Evolutionary conservation across 106 monocot genomes (phyloP), one percentile per base, ranked within the genome.

Genomic region (Ottelia alismoides): DNA sequence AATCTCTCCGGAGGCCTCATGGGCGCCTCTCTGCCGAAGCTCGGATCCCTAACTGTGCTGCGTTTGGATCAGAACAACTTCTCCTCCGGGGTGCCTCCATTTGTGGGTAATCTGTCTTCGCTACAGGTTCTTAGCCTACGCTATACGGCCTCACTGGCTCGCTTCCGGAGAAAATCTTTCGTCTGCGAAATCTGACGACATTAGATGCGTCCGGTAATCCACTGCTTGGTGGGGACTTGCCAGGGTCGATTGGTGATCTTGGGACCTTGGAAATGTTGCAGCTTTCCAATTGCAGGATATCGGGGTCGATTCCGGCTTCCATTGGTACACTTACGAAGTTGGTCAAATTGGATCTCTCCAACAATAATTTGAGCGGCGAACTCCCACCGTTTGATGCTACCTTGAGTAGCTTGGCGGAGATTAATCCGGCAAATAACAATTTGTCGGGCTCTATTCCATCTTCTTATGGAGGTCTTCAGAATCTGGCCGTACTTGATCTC

Each of bases 301-400:
- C 47, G 17, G 85, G 85, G 1, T 2, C 23, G 2, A 58, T 92
- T 12, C 92, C 92, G 16, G 7, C 62, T 22, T 72, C 72, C 1
- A 20, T 92, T 17, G 60, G 55, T 0, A 68, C 76, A 19, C 69
- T 85, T 11, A 58, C 45, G 0, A 47, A 49, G 19, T 49, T 92
- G 45, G 66, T 69, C 43, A 10, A 53, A 35, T 61, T 92, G 55
- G 85, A 92, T 49, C 75, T 92, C 44, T 81, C 85, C 0, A 9
- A 11, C n/a, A 85, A 92, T 56, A 61, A 49, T 43, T 72, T 92
- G 47, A 78, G 47, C 4, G 92, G 92, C 50, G 2, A n/a, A 20
- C 57, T 87, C 12, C 77, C 80, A 22, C 22, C 23, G 2, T 43
- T 65, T 17, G 25, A 12, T n/a, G 12, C 45, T 49, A 24, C 26